Base-by-base conservation (phyloP, 140 eudicot genomes). In the Flaveria floridana region DNA sequence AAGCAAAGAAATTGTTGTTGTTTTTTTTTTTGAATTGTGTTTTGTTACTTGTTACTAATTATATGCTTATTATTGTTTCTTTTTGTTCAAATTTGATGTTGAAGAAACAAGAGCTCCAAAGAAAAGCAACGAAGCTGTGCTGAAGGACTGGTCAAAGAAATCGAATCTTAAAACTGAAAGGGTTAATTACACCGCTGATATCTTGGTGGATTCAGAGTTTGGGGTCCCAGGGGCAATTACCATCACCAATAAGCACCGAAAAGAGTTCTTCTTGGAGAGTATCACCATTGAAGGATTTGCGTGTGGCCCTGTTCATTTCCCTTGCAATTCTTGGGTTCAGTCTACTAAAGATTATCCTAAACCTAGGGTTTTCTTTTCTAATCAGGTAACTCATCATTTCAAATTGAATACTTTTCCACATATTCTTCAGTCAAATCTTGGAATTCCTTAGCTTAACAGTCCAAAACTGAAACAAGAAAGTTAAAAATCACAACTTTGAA, bases 321-420 rank as follows among this genome's bases (percentile, higher is more conserved):
- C 99, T 79, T 95, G 99, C 76, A 89, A 91, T 74, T 95, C 99
- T 21, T 91, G 99, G 97, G 97, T 95, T 73, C 99, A 95, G 76
- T 81, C 97, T 51, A 81, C 64, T 61, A 85, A 83, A 77, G 95
- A 91, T 82, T 92, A 87, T 76, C 91, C 95, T 74, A 82, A 72
- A 26, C 87, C 91, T 53, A 84, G 99, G 42, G 79, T 91, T 19
- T 91, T 95, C 80, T 95, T 88, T 79, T 82, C 91, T 79, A 91
- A 95, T 78, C 86, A 95, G 99, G 99, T 91, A 84, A 63, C 11
- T 61, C 5, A 46, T 10, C 34, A 10, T 71, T 50, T 23, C 12
- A 39, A 56, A 13, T 11, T 44, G 2, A 67, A 42, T 58, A 55
- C 72, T 73, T 46, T 42, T 57, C 65, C 59, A 23, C 16, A 64